These are phyloP conservation scores for Fraxinus greggii DNA, from an alignment of 305 asterid species.

Conservation along the genomic window DNA sequence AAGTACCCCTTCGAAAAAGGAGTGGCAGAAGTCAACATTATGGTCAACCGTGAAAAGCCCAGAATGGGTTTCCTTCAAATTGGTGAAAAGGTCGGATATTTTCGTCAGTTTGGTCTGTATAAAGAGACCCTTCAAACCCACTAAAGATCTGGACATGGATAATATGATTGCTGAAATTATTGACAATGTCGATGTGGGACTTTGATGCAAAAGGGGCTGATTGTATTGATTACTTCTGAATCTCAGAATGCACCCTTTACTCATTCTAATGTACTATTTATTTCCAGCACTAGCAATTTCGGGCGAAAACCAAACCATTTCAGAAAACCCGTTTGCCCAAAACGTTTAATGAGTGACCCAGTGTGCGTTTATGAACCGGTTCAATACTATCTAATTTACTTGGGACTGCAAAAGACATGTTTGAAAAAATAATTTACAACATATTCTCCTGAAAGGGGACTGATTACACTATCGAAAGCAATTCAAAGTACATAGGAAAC, in stretches of 20 bases:
- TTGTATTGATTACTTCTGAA: too few species aligned
- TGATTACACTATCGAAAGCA: not conserved
- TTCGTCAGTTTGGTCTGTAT: constrained; percentile 39
- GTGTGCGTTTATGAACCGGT: too few species aligned
- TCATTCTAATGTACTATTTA: too few species aligned
- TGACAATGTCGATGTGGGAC: constrained; percentile 9
- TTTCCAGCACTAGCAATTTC: too few species aligned
- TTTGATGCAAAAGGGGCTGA: too few species aligned
- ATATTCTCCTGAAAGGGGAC: not conserved
- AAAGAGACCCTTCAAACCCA: constrained; percentile 40
- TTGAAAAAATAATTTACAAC: not conserved
- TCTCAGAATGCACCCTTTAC: too few species aligned
- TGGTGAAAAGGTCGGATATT: constrained; percentile 34
- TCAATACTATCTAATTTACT: too few species aligned
- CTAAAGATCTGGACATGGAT: constrained; percentile 39
- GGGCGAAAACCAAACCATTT: too few species aligned
- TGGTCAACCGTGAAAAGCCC: constrained; percentile 47
- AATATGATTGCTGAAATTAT: constrained; percentile 42
- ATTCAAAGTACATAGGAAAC: not conserved
- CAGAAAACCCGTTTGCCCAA: too few species aligned
- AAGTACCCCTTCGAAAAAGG: constrained; percentile 10
- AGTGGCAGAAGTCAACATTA: constrained; percentile 27
- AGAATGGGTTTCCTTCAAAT: constrained; percentile 46
- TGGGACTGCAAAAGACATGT: not conserved
- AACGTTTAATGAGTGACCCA: too few species aligned